These are phyloP conservation scores for Scutellaria minor DNA, from an alignment of 257 asterid species.

Conservation along the genomic window DNA sequence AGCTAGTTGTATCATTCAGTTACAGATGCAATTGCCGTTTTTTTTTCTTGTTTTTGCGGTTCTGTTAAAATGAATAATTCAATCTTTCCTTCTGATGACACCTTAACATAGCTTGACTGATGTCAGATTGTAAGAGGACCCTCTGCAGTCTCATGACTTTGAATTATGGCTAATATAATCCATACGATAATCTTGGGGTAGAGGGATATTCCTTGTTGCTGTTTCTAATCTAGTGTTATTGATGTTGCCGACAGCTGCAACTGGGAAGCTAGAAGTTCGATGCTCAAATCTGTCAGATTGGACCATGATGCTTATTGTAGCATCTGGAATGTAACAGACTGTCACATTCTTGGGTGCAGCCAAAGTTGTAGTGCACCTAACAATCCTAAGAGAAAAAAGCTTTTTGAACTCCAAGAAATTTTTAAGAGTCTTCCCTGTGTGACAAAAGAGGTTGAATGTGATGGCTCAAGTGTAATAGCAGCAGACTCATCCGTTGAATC, in stretches of 20 bases:
- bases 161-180: constrained; percentile 17
- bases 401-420: constrained; percentile 88
- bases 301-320: constrained; percentile 44
- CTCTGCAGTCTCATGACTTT: constrained; percentile 20
- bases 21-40: not conserved
- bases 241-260: constrained; percentile 69
- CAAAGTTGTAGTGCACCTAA: constrained; percentile 64
- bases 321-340: constrained; percentile 75
- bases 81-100: not conserved
- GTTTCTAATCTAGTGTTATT: constrained; percentile 36
- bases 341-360: constrained; percentile 78
- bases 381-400: constrained; percentile 68
- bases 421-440: constrained; percentile 81
- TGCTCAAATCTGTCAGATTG: constrained; percentile 48
- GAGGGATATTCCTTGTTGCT: constrained; percentile 26
- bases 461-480: constrained; percentile 54
- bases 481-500: constrained; percentile 52
- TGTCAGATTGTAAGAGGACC: constrained; percentile 18
- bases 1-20: constrained; percentile 15
- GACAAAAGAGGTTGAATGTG: constrained; percentile 51
- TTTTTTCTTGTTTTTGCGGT: not conserved
- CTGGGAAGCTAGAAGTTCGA: constrained; percentile 77
- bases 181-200: constrained; percentile 23
- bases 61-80: constrained; percentile 3
- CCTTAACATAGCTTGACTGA: constrained; percentile 14